Evolutionary conservation across 1,139 yeast genomes (phyloP), one percentile per base, ranked within the genome.

Genomic region (Blastobotrys petasosporus): DNA sequence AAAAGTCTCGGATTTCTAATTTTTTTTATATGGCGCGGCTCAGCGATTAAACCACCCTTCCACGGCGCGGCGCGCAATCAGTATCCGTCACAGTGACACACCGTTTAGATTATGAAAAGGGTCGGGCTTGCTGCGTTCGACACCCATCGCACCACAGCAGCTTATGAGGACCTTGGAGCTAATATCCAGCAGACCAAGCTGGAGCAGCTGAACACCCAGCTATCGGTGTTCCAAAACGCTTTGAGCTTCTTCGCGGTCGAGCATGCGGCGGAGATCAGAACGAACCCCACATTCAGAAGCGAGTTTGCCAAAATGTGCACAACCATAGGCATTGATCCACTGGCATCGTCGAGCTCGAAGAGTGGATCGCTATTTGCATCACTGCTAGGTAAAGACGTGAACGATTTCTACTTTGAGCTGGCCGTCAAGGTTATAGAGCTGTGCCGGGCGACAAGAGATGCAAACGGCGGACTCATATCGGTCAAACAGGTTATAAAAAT

Each of bases 271-370:
- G 88, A 84, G 55, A 81, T 87, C 46, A 68, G 76, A 45, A 71
- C 69, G 46, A 82, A 84, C 58, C 73, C 80, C 1, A 80, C 80
- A 49, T 80, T 85, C 60, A 67, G 92, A 38, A 68, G 74, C 25
- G 81, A 83, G 59, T 86, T 87, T 64, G 78, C 85, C 39, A 76
- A 77, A 50, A 80, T 87, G 73, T 85, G 95, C 56, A 71, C 74
- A 17, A 79, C 83, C 58, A 80, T 85, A 15, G 95, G 95, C 1
- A 79, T 86, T n/a, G 95, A 87, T 60, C 92, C 95, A 1, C 63
- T 86, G 36, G 82, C 81, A 33, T 66, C 77, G 32, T 68, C 73
- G 42, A 68, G 59, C 51, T 63, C 58, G 58, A 59, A 45, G 37
- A 55, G 58, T 32, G 62, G 65, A 9, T 63, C 70, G 16, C 44